Conservation (phyloP, 306 rosid genomes). For the Castanea mollissima region DNA sequence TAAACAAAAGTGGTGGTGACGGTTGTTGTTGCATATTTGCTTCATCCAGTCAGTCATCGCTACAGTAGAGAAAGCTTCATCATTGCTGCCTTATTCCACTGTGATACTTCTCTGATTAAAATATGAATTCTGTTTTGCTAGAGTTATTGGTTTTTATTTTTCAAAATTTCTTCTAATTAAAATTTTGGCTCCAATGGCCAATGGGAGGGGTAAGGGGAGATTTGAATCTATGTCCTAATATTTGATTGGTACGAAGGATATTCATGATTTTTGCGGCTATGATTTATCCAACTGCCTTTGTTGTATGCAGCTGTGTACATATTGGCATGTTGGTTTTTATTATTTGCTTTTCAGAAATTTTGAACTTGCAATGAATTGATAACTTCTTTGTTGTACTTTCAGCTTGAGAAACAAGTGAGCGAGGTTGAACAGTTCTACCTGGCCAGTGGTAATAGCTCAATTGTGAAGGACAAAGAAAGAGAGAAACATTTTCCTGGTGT, state of each 20-base stretch:
- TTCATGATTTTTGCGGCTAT: too few species aligned
- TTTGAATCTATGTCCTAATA: neutral
- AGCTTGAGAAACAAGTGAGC: constrained; percentile 65
- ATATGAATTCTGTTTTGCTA: neutral
- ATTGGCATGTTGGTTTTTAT: constrained; percentile 1
- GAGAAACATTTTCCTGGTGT: constrained; percentile 47
- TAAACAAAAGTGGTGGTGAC: too few species aligned
- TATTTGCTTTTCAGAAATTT: constrained; percentile 2
- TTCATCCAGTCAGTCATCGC: too few species aligned
- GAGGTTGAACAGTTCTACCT: constrained; percentile 56
- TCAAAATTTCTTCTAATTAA: neutral
- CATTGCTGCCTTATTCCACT: too few species aligned
- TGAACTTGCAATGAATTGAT: constrained; percentile 10
- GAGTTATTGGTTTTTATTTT: neutral
- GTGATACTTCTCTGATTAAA: too few species aligned
- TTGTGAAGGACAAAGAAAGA: constrained; percentile 43
- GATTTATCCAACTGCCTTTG: neutral
- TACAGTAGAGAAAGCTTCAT: too few species aligned
- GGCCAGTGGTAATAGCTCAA: constrained; percentile 28
- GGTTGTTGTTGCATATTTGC: too few species aligned
- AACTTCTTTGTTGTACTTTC: constrained; percentile 25
- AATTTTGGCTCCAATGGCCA: neutral
- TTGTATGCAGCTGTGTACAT: neutral
- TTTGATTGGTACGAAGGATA: neutral
- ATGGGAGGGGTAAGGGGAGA: neutral